phyloP scores from a whole-genome alignment of 495 filamentous ascomycete genomes.

The Glutinoglossum americanum region DNA sequence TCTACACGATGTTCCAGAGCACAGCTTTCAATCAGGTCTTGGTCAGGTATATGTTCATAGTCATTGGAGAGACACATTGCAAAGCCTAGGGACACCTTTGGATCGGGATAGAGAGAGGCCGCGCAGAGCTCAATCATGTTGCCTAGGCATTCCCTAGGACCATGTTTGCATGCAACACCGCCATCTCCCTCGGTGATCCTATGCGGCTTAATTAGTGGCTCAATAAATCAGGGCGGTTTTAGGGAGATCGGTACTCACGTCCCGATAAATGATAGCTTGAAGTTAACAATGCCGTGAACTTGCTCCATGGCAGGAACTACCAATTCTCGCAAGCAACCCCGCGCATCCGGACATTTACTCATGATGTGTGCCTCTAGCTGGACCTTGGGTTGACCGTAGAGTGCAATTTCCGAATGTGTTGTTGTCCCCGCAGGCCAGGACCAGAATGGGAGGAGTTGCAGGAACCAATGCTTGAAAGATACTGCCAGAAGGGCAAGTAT shows the following conservation, averaged over 20 bases:
- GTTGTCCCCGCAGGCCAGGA: no score
- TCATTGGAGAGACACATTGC: conserved; percentile 61
- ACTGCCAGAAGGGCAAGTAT: neutral
- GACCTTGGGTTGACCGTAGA: neutral
- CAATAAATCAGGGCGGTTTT: neutral
- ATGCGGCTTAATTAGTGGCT: neutral
- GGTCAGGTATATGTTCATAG: conserved; percentile 52
- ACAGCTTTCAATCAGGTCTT: conserved; percentile 57
- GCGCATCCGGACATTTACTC: conserved; percentile 51
- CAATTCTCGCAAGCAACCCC: conserved; percentile 57
- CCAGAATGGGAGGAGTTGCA: neutral
- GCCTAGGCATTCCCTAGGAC: conserved; percentile 75
- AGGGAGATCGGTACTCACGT: conserved; percentile 24
- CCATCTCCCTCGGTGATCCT: conserved; percentile 24
- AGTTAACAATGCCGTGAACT: conserved; percentile 67
- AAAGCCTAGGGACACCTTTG: conserved; percentile 79
- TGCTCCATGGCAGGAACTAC: conserved; percentile 73
- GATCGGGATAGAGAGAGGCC: conserved; percentile 49
- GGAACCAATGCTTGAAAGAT: neutral
- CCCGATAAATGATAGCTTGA: conserved; percentile 78
- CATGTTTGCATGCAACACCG: conserved; percentile 68
- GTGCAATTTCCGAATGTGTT: neutral
- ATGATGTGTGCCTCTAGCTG: conserved; percentile 33
- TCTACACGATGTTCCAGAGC: conserved; percentile 74
- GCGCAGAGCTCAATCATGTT: conserved; percentile 91